phyloP scores from a whole-genome alignment of 2,329 filamentous ascomycete species.

The Volutella citrinella region DNA sequence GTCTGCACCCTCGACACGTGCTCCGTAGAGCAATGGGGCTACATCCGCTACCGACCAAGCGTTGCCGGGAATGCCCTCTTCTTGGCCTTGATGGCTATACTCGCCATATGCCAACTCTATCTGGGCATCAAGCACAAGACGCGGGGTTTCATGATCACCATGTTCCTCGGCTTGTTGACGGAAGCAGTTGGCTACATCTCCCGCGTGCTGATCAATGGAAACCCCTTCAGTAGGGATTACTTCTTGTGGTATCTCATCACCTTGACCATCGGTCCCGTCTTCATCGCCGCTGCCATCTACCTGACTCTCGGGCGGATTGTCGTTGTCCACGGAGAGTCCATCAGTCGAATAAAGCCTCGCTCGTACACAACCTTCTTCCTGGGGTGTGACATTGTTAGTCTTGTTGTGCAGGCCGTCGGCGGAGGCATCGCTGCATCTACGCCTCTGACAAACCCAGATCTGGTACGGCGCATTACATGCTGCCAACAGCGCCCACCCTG shows the following conservation, averaged over 20 bases:
- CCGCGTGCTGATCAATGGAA: conserved; percentile 15
- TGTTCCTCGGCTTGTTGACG: conserved; percentile 18
- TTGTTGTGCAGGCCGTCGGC: conserved; percentile 15
- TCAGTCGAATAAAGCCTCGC: conserved; percentile 12
- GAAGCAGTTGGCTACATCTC: conserved; percentile 20
- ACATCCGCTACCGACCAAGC: conserved; percentile 14
- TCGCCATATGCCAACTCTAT: conserved; percentile 13
- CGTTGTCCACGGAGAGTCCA: conserved; percentile 14
- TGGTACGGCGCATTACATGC: conserved; percentile 5
- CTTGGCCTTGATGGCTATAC: conserved; percentile 11
- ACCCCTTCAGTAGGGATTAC: conserved; percentile 14
- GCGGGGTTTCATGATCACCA: conserved; percentile 16
- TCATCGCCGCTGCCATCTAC: conserved; percentile 23
- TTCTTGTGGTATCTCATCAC: conserved; percentile 17
- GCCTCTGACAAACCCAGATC: conserved; percentile 10
- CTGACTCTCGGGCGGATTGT: conserved; percentile 21
- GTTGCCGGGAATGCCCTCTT: conserved; percentile 15
- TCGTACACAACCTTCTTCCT: conserved; percentile 14
- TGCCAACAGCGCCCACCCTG: background rate
- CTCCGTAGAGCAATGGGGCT: conserved; percentile 14
- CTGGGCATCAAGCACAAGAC: conserved; percentile 19
- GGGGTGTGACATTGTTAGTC: conserved; percentile 14
- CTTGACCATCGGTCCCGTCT: conserved; percentile 23
- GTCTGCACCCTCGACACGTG: conserved; percentile 16
- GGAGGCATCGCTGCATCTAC: conserved; percentile 17